Conservation (phyloP, 2,329 filamentous ascomycete species). For the Phaeosphaeria sp. region DNA sequence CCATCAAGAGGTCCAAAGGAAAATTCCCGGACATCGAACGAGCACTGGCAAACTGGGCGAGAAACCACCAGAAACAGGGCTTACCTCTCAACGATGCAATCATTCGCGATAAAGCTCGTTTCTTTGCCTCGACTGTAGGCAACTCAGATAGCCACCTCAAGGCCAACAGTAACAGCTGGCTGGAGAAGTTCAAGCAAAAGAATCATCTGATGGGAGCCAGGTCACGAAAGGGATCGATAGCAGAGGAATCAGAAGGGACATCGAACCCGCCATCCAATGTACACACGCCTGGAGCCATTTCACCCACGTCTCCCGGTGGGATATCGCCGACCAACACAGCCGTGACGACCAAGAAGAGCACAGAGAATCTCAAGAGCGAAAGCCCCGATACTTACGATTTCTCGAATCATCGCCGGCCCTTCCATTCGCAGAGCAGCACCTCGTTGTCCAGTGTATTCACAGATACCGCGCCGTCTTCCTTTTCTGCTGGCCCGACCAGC, state of each 20-base stretch:
- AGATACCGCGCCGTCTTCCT: constrained; percentile 68
- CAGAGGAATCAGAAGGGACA: constrained; percentile 72
- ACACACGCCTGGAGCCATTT: constrained; percentile 70
- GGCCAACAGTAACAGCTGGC: constrained; percentile 76
- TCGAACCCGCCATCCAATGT: constrained; percentile 63
- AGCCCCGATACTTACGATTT: constrained; percentile 67
- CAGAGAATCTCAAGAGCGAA: constrained; percentile 69
- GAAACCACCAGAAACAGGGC: constrained; percentile 79
- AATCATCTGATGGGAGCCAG: constrained; percentile 67
- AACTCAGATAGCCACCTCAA: constrained; percentile 75
- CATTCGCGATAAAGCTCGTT: constrained; percentile 81
- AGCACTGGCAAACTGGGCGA: constrained; percentile 84
- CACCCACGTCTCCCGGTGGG: constrained; percentile 73
- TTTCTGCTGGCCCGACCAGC: constrained; percentile 74
- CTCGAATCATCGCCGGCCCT: constrained; percentile 65
- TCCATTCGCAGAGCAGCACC: constrained; percentile 69
- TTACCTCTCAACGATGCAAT: constrained; percentile 76
- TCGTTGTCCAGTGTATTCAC: constrained; percentile 73
- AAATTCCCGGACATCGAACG: constrained; percentile 92
- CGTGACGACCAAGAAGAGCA: constrained; percentile 65
- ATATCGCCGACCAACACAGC: constrained; percentile 75
- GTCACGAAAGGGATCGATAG: constrained; percentile 61
- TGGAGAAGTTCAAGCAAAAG: constrained; percentile 96
- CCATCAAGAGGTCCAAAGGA: constrained; percentile 81
- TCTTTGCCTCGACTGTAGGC: constrained; percentile 78